These are phyloP conservation scores for Leersia perrieri DNA, from an alignment of 176 grass and related monocot genomes.

Conservation along the genomic window DNA sequence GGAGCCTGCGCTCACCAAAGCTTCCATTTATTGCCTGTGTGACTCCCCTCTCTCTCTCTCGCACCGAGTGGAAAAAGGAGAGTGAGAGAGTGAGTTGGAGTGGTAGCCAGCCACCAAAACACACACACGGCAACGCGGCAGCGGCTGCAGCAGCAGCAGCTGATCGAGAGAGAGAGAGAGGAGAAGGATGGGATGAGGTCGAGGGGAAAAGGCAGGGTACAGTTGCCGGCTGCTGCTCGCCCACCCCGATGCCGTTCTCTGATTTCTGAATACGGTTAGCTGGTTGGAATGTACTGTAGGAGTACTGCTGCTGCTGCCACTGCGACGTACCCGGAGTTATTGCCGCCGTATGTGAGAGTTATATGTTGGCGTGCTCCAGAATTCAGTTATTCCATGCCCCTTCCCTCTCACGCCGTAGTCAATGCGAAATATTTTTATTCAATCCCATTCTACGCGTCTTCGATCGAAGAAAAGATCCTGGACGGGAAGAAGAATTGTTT, in stretches of 20 bases:
- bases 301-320: not conserved
- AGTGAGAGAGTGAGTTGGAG: not conserved
- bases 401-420: not conserved
- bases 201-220: not conserved
- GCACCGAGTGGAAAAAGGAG: not conserved
- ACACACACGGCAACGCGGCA: slow-evolving; percentile 31
- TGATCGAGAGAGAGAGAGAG: not conserved
- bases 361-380: slow-evolving; percentile 47
- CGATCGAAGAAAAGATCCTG: not conserved
- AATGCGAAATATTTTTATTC: slow-evolving; percentile 29
- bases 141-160: not conserved
- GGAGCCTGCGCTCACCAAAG: slow-evolving; percentile 66
- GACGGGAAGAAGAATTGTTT: not conserved
- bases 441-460: not conserved
- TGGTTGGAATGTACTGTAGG: slow-evolving; percentile 44
- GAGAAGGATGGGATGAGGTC: no score
- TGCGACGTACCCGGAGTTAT: slow-evolving; percentile 12
- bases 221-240: not conserved
- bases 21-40: slow-evolving; percentile 76
- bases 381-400: slow-evolving; percentile 20
- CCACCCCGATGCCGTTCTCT: no score
- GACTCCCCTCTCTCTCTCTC: not conserved
- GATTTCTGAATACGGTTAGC: not conserved
- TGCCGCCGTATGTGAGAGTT: not conserved
- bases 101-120: not conserved